Conservation (phyloP, 225 moss, liverwort and hornwort species). For the Bryum argenteum region DNA sequence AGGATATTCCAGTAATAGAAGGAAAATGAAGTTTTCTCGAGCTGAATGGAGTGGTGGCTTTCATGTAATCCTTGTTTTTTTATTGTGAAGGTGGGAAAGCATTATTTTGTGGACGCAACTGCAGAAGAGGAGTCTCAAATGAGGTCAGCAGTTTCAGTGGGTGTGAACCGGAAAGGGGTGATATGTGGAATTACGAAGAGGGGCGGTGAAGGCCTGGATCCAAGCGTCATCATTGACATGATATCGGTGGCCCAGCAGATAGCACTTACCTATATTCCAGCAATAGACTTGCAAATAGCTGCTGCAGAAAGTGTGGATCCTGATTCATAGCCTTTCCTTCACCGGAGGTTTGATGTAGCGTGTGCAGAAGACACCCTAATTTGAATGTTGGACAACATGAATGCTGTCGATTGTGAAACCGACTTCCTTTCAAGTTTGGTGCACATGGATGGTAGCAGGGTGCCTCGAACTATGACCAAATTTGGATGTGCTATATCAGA, state of each 20-base stretch:
- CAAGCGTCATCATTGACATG: conserved; percentile 85
- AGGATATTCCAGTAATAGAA: background rate
- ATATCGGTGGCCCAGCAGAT: conserved; percentile 80
- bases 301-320: conserved; percentile 59
- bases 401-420: no score
- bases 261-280: conserved; percentile 61
- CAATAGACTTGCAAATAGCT: conserved; percentile 70
- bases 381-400: no score
- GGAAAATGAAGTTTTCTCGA: background rate
- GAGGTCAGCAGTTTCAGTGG: conserved; percentile 85
- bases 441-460: no score
- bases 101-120: conserved; percentile 88
- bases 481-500: no score
- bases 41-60: background rate
- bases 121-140: conserved; percentile 91
- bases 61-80: background rate
- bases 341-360: background rate
- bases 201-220: conserved; percentile 78
- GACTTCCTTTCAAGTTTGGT: no score
- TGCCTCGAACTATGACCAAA: no score
- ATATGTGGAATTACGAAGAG: conserved; percentile 87
- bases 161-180: conserved; percentile 72
- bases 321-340: conserved; percentile 33
- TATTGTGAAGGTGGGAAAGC: conserved; percentile 70
- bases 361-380: no score